Conservation (phyloP, 148 eudicot species). For the Nyssa sinensis region DNA sequence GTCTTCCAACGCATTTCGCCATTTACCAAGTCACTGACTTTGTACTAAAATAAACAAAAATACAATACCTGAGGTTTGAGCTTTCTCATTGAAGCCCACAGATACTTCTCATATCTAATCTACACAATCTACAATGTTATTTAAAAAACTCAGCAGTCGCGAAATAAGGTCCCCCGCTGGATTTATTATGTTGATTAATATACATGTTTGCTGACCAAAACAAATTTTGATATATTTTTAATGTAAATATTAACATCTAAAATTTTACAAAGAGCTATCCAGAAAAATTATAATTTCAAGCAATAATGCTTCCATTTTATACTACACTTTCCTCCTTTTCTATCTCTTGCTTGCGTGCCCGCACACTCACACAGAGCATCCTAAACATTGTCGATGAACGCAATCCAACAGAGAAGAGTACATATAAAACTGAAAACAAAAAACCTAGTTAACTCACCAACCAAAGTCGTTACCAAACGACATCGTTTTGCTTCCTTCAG, state of each 20-base stretch:
- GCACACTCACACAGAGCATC: too few species aligned
- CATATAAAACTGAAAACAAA: background rate
- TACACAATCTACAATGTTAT: background rate
- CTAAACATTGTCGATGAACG: too few species aligned
- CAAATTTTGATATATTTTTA: too few species aligned
- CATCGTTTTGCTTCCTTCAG: conserved; percentile 52
- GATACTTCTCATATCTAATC: background rate
- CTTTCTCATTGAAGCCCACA: background rate
- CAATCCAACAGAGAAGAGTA: too few species aligned
- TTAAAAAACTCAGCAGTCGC: background rate
- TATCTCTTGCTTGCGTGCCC: too few species aligned
- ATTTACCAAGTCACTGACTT: too few species aligned
- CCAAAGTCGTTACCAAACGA: conserved; percentile 83
- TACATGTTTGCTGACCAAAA: too few species aligned
- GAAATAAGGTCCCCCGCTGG: background rate
- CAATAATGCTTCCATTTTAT: background rate
- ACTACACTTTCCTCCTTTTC: background rate
- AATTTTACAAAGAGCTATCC: background rate
- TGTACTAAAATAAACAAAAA: background rate
- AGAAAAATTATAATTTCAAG: background rate
- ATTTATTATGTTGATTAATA: background rate
- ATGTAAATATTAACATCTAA: background rate
- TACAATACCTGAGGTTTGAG: background rate
- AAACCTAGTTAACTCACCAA: conserved; percentile 54
- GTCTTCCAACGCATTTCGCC: too few species aligned